Percentiles rank a stretch among this genome's conserved stretches.
These are phyloP conservation scores for Yueomyces sp. DNA, from an alignment of 1,139 yeast species.

Conservation along the genomic window DNA sequence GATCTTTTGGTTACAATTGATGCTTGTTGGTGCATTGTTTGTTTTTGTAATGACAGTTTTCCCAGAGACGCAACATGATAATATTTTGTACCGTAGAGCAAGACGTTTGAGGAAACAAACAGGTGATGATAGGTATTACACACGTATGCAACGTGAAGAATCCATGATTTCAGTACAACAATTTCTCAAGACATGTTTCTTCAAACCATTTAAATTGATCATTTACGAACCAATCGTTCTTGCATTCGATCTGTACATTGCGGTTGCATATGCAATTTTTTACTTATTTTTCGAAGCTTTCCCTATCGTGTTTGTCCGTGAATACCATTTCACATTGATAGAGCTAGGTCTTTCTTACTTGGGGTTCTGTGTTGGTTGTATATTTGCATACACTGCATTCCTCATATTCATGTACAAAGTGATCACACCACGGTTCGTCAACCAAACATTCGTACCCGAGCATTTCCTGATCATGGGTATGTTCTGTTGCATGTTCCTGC, in stretches of 20 bases:
- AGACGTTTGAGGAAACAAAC: constrained; percentile 32
- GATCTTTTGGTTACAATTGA: constrained; percentile 32
- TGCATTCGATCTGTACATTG: constrained; percentile 36
- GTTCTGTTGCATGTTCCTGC: constrained; percentile 31
- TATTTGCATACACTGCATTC: constrained; percentile 15
- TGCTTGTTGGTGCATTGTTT: constrained; percentile 28
- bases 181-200: constrained; percentile 31
- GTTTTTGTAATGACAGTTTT: constrained; percentile 26
- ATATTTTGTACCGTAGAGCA: constrained; percentile 36
- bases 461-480: constrained; percentile 33
- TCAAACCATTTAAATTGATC: constrained; percentile 35
- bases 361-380: constrained; percentile 34
- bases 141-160: constrained; percentile 18
- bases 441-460: constrained; percentile 27
- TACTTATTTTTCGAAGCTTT: constrained; percentile 51
- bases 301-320: constrained; percentile 38
- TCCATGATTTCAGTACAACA: constrained; percentile 16
- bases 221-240: constrained; percentile 35
- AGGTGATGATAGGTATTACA: constrained; percentile 29
- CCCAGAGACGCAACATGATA: constrained; percentile 39
- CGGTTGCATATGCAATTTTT: constrained; percentile 39
- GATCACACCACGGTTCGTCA: constrained; percentile 18
- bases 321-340: constrained; percentile 35
- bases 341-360: constrained; percentile 37
- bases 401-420: constrained; percentile 5